These are phyloP conservation scores for Neonectria neomacrospora DNA, from an alignment of 2,329 filamentous ascomycete genomes.

Conservation along the genomic window DNA sequence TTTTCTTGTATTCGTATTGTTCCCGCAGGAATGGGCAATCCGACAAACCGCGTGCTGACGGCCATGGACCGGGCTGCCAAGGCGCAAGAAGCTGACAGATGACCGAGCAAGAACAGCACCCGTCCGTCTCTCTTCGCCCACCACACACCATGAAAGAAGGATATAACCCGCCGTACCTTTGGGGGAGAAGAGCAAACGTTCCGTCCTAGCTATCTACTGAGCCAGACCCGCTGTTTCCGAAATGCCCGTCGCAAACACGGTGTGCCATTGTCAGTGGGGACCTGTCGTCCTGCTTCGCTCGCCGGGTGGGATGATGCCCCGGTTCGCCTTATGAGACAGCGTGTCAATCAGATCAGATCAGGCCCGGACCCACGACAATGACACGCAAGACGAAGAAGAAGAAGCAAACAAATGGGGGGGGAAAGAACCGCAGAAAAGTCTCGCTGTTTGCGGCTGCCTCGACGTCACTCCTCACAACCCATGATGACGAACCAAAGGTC, in stretches of 20 bases:
- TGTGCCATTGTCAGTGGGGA: background rate
- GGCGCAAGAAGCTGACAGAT: background rate
- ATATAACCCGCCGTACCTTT: background rate
- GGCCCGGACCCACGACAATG: background rate
- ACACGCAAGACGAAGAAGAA: background rate
- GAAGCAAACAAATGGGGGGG: background rate
- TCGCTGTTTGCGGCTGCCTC: too few relatives aligned
- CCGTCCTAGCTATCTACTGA: background rate
- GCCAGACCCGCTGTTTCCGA: background rate
- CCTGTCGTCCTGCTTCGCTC: background rate
- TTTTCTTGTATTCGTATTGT: background rate
- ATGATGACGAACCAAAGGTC: background rate
- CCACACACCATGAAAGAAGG: background rate
- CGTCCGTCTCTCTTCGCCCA: too few relatives aligned
- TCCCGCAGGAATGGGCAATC: background rate
- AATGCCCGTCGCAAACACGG: background rate
- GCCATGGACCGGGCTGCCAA: background rate
- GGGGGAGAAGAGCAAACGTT: background rate
- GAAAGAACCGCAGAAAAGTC: background rate
- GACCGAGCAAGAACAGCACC: background rate
- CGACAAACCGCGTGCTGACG: background rate
- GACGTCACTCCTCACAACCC: constrained; percentile 2
- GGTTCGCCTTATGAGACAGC: background rate
- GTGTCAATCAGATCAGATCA: background rate
- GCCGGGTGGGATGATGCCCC: background rate